These are phyloP conservation scores for Raphanus raphanistrum DNA, from an alignment of 345 rosid genomes.

Conservation along the genomic window DNA sequence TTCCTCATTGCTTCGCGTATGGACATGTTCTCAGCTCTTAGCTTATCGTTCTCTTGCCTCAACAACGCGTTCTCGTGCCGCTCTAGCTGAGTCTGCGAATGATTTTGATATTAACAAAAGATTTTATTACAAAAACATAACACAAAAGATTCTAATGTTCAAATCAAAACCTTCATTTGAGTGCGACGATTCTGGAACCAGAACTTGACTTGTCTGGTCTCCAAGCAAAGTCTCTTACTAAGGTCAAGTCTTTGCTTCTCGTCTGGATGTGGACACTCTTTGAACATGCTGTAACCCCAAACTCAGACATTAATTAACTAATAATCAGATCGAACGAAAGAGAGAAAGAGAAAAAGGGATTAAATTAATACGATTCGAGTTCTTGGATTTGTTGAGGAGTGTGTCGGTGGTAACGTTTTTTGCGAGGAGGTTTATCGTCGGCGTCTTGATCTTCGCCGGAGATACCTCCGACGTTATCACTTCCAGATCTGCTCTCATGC, in stretches of 20 bases:
- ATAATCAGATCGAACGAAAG: constrained; percentile 9
- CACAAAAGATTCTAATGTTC: no score
- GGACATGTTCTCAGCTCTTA: no score
- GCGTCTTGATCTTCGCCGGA: constrained; percentile 97
- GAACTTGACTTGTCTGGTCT: constrained; percentile 93
- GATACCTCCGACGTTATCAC: constrained; percentile 88
- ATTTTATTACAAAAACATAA: no score
- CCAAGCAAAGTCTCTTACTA: constrained; percentile 73
- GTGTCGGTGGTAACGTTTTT: constrained; percentile 99
- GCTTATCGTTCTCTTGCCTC: constrained; percentile 92
- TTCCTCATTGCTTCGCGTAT: no score
- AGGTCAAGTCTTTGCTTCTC: constrained; percentile 90
- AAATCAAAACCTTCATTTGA: constrained; percentile 72
- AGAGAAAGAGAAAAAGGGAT: neutral
- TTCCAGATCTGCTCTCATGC: constrained; percentile 94
- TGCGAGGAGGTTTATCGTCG: constrained; percentile 74
- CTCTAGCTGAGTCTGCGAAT: constrained; percentile 77
- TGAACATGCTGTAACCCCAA: constrained; percentile 52
- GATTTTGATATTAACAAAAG: no score
- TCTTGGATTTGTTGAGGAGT: constrained; percentile 99
- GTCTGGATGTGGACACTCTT: constrained; percentile 96
- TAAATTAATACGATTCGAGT: constrained; percentile 97
- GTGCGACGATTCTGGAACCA: constrained; percentile 99
- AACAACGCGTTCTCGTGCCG: constrained; percentile 88
- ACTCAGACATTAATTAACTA: neutral